These are phyloP conservation scores for Quercus glauca DNA, from an alignment of 306 rosid genomes.

Conservation along the genomic window DNA sequence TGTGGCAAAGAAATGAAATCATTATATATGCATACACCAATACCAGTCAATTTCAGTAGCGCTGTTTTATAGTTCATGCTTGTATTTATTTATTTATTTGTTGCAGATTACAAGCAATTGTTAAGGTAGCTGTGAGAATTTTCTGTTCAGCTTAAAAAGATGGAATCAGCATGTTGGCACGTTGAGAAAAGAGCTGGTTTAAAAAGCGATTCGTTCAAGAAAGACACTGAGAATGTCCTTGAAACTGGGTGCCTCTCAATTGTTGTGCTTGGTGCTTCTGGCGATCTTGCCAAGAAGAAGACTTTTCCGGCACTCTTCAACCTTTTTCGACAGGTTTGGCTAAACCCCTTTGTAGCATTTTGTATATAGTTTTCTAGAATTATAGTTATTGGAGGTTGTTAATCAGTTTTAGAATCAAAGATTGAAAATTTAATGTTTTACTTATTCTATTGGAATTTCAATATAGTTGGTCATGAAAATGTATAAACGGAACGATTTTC, in stretches of 20 bases:
- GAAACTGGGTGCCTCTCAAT: slow-evolving; percentile 79
- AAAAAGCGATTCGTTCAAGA: slow-evolving; percentile 35
- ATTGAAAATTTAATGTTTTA: neutral
- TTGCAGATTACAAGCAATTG: slow-evolving; percentile 21
- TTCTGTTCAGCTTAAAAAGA: slow-evolving; percentile 32
- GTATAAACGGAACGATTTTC: neutral
- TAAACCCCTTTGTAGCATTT: neutral
- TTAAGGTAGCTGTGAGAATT: neutral
- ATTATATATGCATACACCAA: neutral
- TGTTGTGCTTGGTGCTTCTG: slow-evolving; percentile 93
- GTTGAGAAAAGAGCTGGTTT: slow-evolving; percentile 40
- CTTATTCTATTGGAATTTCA: neutral
- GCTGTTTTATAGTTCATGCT: neutral
- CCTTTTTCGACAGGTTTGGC: slow-evolving; percentile 72
- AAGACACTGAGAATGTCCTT: slow-evolving; percentile 40
- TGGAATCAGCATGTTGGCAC: slow-evolving; percentile 69
- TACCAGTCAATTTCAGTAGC: neutral
- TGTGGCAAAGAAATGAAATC: neutral
- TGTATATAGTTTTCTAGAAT: neutral
- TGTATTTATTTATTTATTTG: neutral
- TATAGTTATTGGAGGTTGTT: neutral
- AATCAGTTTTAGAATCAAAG: neutral
- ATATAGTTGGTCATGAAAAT: neutral
- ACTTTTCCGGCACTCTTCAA: slow-evolving; percentile 93
- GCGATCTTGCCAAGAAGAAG: slow-evolving; percentile 99